phyloP scores from a whole-genome alignment of 345 rosid genomes.

The Rhodomyrtus tomentosa region DNA sequence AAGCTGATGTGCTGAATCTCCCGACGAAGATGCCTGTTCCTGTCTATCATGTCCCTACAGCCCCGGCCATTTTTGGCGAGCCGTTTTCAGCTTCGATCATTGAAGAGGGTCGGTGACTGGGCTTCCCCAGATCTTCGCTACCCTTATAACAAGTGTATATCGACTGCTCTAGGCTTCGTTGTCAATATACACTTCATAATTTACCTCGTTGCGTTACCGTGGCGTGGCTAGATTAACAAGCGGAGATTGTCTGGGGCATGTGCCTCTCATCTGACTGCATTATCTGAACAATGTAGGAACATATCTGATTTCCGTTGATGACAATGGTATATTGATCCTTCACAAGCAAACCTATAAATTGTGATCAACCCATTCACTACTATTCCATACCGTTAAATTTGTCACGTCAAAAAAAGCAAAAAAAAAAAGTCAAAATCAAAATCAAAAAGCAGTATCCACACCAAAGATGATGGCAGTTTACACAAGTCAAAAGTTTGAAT shows the following conservation, averaged over 20 bases:
- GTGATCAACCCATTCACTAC: too few relatives aligned
- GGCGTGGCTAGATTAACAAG: not conserved
- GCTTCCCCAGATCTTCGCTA: not conserved
- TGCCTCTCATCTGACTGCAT: too few relatives aligned
- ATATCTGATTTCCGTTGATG: too few relatives aligned
- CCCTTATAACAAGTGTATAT: not conserved
- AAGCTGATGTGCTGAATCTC: slow-evolving; percentile 24
- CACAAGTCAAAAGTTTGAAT: too few relatives aligned
- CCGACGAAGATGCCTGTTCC: slow-evolving; percentile 32
- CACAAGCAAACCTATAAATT: too few relatives aligned
- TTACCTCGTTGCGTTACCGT: not conserved
- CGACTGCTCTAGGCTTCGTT: not conserved
- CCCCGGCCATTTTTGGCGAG: slow-evolving; percentile 13
- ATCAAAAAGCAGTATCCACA: too few relatives aligned
- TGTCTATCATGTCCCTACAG: slow-evolving; percentile 10
- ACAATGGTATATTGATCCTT: too few relatives aligned
- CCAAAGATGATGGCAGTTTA: too few relatives aligned
- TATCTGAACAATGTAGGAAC: too few relatives aligned
- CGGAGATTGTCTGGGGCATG: not conserved
- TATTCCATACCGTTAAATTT: too few relatives aligned
- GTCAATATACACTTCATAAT: not conserved
- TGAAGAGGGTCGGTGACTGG: slow-evolving; percentile 16
- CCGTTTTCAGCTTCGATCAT: slow-evolving; percentile 8
- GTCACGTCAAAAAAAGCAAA: too few relatives aligned
- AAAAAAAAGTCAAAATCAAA: too few relatives aligned